Conservation (phyloP, 2,329 filamentous ascomycete species). For the Colletotrichum sp. region DNA sequence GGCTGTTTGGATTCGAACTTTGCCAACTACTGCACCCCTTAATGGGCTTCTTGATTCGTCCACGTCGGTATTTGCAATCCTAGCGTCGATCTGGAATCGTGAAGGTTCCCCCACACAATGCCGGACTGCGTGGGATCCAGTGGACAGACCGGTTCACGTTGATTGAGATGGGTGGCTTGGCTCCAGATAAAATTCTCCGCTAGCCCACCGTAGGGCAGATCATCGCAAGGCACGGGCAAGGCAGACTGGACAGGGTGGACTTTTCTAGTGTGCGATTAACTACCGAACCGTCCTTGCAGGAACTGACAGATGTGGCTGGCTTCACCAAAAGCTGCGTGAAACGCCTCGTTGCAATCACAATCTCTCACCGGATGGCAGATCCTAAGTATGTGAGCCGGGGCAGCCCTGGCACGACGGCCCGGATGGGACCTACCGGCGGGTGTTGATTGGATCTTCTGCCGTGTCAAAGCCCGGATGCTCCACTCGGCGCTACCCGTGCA, state of each 20-base stretch:
- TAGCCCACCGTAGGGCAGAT: constrained; percentile 4
- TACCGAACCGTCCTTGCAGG: not conserved
- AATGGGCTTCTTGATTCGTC: not conserved
- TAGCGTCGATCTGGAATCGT: not conserved
- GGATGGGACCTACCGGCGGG: not conserved
- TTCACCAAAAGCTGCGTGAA: not conserved
- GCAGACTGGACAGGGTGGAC: not conserved
- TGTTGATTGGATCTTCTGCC: not conserved
- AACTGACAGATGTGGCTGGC: not conserved
- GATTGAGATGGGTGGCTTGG: constrained; percentile 6
- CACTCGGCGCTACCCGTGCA: constrained; percentile 4
- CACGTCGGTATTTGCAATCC: not conserved
- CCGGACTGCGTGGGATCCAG: not conserved
- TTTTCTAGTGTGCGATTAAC: not conserved
- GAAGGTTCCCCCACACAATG: not conserved
- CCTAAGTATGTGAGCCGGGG: not conserved
- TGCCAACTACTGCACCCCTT: not conserved
- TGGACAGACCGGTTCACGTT: not conserved
- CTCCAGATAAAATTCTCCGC: constrained; percentile 8
- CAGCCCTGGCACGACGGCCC: not conserved
- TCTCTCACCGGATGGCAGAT: not conserved
- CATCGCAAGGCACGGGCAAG: not conserved
- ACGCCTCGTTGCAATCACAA: not conserved
- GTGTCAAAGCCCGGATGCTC: not conserved
- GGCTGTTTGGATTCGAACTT: not conserved